These are phyloP conservation scores for Firmiana major DNA, from an alignment of 345 rosid species.

Conservation along the genomic window DNA sequence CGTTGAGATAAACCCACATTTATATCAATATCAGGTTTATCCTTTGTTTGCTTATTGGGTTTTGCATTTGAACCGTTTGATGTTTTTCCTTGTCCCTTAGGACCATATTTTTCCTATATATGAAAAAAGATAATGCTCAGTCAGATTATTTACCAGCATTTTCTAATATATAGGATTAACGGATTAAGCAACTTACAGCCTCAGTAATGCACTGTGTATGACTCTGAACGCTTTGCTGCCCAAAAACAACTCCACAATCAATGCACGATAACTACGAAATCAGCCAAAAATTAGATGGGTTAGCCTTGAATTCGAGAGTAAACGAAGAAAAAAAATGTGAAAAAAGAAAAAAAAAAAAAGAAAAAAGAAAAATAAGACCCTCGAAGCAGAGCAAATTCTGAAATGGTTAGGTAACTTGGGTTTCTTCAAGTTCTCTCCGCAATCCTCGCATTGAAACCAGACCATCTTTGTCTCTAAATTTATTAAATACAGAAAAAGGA, in stretches of 20 bases:
- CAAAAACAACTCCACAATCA: constrained; percentile 79
- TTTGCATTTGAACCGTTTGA: constrained; percentile 56
- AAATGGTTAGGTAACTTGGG: constrained; percentile 85
- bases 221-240: constrained; percentile 67
- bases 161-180: not conserved
- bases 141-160: not conserved
- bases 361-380: constrained; percentile 29
- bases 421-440: constrained; percentile 89
- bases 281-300: not conserved
- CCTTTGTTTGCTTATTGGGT: constrained; percentile 48
- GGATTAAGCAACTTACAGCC: constrained; percentile 43
- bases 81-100: constrained; percentile 60
- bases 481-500: not conserved
- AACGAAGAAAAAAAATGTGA: not conserved
- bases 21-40: constrained; percentile 63
- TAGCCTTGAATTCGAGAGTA: not conserved
- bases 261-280: constrained; percentile 71
- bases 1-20: constrained; percentile 71
- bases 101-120: constrained; percentile 88
- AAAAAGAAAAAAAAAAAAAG: not conserved
- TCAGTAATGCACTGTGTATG: constrained; percentile 89
- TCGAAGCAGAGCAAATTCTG: constrained; percentile 70
- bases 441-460: constrained; percentile 98
- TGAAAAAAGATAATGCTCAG: not conserved
- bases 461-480: constrained; percentile 44